Evolutionary conservation across 2,329 filamentous ascomycete genomes (phyloP).

Genomic region (Epichloe gansuensis): DNA sequence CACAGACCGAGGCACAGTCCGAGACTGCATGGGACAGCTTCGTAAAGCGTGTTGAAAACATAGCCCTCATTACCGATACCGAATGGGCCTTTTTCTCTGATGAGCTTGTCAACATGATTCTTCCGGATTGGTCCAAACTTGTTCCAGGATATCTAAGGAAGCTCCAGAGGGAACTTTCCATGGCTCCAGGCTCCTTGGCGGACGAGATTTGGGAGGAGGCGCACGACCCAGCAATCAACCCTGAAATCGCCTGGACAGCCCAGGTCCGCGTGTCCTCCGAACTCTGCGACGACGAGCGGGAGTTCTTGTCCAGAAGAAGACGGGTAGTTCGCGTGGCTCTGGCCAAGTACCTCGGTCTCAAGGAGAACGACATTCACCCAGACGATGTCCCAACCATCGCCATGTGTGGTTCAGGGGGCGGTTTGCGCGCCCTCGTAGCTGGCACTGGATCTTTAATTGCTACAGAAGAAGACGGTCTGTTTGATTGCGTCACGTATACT

Average conservation of each 20-base stretch:
- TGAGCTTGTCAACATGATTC: slow-evolving; percentile 53
- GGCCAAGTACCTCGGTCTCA: slow-evolving; percentile 67
- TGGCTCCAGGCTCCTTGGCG: slow-evolving; percentile 76
- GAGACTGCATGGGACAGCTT: slow-evolving; percentile 36
- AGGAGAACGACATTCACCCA: slow-evolving; percentile 71
- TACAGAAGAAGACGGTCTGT: slow-evolving; percentile 72
- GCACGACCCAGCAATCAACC: slow-evolving; percentile 68
- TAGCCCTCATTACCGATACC: slow-evolving; percentile 41
- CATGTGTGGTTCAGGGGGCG: slow-evolving; percentile 92
- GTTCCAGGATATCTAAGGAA: slow-evolving; percentile 69
- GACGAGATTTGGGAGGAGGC: slow-evolving; percentile 91
- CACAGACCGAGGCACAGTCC: slow-evolving; percentile 12
- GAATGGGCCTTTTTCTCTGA: slow-evolving; percentile 44
- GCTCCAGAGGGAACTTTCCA: slow-evolving; percentile 74
- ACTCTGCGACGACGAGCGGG: slow-evolving; percentile 71
- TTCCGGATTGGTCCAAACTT: slow-evolving; percentile 70
- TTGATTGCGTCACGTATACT: slow-evolving; percentile 90
- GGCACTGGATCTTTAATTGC: slow-evolving; percentile 80
- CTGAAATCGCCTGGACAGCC: slow-evolving; percentile 75
- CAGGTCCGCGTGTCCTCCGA: slow-evolving; percentile 68
- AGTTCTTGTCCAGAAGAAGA: slow-evolving; percentile 57
- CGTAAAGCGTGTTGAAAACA: slow-evolving; percentile 32
- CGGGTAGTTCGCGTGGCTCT: slow-evolving; percentile 58
- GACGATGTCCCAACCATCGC: slow-evolving; percentile 90
- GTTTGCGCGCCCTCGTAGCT: slow-evolving; percentile 77